Evolutionary conservation across 805 yeast genomes (phyloP).

Genomic region (Wickerhamomyces mucosus): DNA sequence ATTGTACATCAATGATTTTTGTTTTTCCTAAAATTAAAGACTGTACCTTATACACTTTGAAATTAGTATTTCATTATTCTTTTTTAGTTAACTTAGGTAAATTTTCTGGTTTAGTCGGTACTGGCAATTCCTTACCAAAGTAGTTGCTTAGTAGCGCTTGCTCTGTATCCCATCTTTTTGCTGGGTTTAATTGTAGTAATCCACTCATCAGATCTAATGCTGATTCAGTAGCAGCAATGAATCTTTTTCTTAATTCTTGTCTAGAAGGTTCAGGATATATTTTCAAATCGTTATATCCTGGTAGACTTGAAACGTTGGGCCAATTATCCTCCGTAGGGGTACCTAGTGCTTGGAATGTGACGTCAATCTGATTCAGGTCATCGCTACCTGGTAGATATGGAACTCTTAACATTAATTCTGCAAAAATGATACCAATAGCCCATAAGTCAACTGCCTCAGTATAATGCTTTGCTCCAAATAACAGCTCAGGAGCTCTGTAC

Average conservation of each 20-base stretch:
- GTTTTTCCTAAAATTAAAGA: too few relatives aligned
- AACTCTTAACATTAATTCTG: slow-evolving; percentile 88
- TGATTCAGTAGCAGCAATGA: slow-evolving; percentile 81
- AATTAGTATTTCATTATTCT: slow-evolving; percentile 1
- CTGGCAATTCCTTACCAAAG: slow-evolving; percentile 58
- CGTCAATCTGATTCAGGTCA: slow-evolving; percentile 81
- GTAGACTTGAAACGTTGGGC: slow-evolving; percentile 81
- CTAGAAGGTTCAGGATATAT: slow-evolving; percentile 79
- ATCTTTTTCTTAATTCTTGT: slow-evolving; percentile 70
- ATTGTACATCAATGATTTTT: too few relatives aligned
- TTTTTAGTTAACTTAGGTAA: slow-evolving; percentile 37
- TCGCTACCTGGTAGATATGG: slow-evolving; percentile 93
- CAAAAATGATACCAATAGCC: slow-evolving; percentile 96
- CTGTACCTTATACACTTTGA: background rate
- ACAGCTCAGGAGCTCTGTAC: slow-evolving; percentile 94
- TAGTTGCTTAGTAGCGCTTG: slow-evolving; percentile 56
- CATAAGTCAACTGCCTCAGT: slow-evolving; percentile 87
- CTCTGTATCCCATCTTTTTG: slow-evolving; percentile 55
- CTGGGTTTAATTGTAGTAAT: slow-evolving; percentile 72
- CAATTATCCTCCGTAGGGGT: slow-evolving; percentile 89
- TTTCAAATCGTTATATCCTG: slow-evolving; percentile 62
- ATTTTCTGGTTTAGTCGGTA: slow-evolving; percentile 56
- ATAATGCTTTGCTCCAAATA: slow-evolving; percentile 83
- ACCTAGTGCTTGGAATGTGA: slow-evolving; percentile 93
- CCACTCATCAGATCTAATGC: slow-evolving; percentile 70